Evolutionary conservation across 2,329 filamentous ascomycete genomes (phyloP), one percentile per base, ranked within the genome.

Genomic region (Aspergillus clavatus): DNA sequence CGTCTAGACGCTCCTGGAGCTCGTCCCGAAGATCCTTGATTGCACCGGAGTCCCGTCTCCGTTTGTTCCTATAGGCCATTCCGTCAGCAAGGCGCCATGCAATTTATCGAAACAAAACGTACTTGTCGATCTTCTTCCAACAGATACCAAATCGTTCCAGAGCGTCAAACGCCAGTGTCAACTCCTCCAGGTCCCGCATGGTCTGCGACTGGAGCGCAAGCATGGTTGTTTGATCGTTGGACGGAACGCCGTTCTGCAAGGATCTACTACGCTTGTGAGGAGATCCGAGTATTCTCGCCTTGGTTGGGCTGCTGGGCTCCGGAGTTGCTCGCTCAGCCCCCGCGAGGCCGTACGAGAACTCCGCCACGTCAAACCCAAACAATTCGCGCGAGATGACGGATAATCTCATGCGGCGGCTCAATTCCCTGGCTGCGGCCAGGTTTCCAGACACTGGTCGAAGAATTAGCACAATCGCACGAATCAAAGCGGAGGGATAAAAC

Each of bases 131-230:
- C 41, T 67, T 61, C 37, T 77, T 72, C 44, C 76, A 77, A 39
- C 79, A 60, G 0, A 78, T 76, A 11, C 80, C 79, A 47, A 86
- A 79, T 2, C 78, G 81, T 64, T 89, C 85, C 54, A 89, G 73
- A 18, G 75, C 73, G 62, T 88, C 83, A 33, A 90, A 73, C 3
- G 77, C 79, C 40, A 76, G 74, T 36, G 84, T 78, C 22, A 90
- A 72, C 46, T 75, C 74, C 66, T 89, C 86, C 38, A 90, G 72
- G 54, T 89, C 84, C 51, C 78, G 79, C 65, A 82, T 83, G 38
- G 77, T 81, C 45, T 78, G 76, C 5, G 83, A 82, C 48, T 83
- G 74, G 41, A 57, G 58, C 22, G 53, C 55, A 24, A 62, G 50
- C 28, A 60, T 36, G 43, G 45, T 49, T 43, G 54, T 60, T 59